Evolutionary conservation across 2,329 filamentous ascomycete species (phyloP).

Genomic region (Phyllosticta ampelicida): DNA sequence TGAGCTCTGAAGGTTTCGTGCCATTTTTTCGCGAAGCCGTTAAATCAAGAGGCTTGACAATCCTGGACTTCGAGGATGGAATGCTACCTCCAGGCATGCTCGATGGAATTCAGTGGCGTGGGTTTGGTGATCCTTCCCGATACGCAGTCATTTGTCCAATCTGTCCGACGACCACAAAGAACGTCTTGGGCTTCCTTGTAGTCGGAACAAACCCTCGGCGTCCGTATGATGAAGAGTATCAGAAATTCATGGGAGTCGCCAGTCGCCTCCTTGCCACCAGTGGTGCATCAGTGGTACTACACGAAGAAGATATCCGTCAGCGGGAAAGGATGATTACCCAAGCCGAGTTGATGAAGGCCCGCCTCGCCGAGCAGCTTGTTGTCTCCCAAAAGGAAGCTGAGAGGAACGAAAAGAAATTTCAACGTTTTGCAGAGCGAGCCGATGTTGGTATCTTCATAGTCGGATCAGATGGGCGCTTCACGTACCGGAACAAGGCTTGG

Average conservation of each 20-base stretch:
- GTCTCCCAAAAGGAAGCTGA: conserved; percentile 21
- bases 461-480: conserved; percentile 22
- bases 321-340: conserved; percentile 23
- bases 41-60: conserved; percentile 18
- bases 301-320: conserved; percentile 28
- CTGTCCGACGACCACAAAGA: conserved; percentile 22
- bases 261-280: conserved; percentile 28
- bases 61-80: conserved; percentile 22
- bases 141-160: conserved; percentile 27
- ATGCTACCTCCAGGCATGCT: conserved; percentile 19
- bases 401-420: conserved; percentile 26
- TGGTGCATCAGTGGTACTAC: conserved; percentile 29
- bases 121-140: conserved; percentile 26
- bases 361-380: conserved; percentile 20
- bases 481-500: conserved; percentile 33
- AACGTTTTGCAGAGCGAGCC: conserved; percentile 28
- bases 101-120: conserved; percentile 21
- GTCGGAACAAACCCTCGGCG: conserved; percentile 29
- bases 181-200: conserved; percentile 30
- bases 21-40: conserved; percentile 23
- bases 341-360: conserved; percentile 25
- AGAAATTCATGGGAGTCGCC: conserved; percentile 26
- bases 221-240: conserved; percentile 29
- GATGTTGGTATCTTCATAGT: conserved; percentile 33
- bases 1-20: conserved; percentile 13